Evolutionary conservation across 2,329 filamentous ascomycete genomes (phyloP).

Genomic region (Cercospora sojina): DNA sequence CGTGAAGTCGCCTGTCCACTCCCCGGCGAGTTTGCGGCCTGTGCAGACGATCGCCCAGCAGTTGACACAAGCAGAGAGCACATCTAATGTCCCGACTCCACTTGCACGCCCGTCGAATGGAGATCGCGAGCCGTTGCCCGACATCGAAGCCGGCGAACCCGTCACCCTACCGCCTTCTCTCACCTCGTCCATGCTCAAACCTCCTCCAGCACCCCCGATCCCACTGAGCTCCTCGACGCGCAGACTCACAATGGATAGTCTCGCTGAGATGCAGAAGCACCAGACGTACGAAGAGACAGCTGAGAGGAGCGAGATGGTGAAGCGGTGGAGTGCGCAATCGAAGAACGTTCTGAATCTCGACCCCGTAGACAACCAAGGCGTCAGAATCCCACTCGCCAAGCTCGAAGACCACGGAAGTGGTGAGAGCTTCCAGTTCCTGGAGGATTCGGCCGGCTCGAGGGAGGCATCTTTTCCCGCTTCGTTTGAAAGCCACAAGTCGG

Average conservation of each 20-base stretch:
- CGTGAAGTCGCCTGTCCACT: slow-evolving; percentile 23
- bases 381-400: slow-evolving; percentile 38
- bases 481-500: slow-evolving; percentile 39
- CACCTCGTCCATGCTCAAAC: slow-evolving; percentile 14
- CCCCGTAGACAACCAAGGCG: slow-evolving; percentile 22
- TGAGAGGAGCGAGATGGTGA: slow-evolving; percentile 27
- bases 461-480: slow-evolving; percentile 55
- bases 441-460: slow-evolving; percentile 60
- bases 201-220: neutral
- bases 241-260: slow-evolving; percentile 27
- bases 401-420: slow-evolving; percentile 56
- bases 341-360: slow-evolving; percentile 33
- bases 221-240: slow-evolving; percentile 10
- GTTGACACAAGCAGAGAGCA: slow-evolving; percentile 41
- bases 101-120: slow-evolving; percentile 44
- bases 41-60: slow-evolving; percentile 29
- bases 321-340: slow-evolving; percentile 31
- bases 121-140: slow-evolving; percentile 38
- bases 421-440: slow-evolving; percentile 65
- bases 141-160: slow-evolving; percentile 28
- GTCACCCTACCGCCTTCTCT: slow-evolving; percentile 33
- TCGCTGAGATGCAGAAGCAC: slow-evolving; percentile 28
- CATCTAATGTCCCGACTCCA: slow-evolving; percentile 56
- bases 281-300: slow-evolving; percentile 18
- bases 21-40: slow-evolving; percentile 25